These are phyloP conservation scores for Schwanniomyces vanrijiae DNA, from an alignment of 805 yeast species.

Conservation along the genomic window DNA sequence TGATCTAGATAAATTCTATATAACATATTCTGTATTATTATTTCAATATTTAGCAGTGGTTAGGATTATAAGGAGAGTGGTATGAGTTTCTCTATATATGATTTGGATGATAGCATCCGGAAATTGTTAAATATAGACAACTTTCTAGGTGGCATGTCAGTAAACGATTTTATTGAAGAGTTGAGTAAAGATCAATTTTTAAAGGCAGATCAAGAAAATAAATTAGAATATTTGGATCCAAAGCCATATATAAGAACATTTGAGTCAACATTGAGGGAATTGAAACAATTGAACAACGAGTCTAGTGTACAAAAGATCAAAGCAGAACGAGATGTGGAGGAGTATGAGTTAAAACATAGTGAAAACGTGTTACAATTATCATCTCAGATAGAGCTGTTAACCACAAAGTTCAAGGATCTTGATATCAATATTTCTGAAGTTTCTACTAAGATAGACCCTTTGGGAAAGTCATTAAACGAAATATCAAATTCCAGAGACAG, in stretches of 20 bases:
- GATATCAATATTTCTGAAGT: conserved; percentile 57
- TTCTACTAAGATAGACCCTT: conserved; percentile 60
- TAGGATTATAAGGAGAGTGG: neutral
- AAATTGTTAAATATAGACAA: conserved; percentile 57
- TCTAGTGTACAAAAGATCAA: conserved; percentile 49
- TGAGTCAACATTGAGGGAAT: conserved; percentile 77
- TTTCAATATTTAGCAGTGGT: neutral
- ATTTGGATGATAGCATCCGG: conserved; percentile 63
- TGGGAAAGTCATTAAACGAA: conserved; percentile 66
- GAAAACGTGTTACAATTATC: conserved; percentile 60
- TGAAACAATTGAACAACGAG: conserved; percentile 60
- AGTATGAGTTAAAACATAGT: conserved; percentile 66
- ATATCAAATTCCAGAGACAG: conserved; percentile 73
- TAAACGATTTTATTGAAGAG: conserved; percentile 78
- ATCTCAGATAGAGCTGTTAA: conserved; percentile 45
- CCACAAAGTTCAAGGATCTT: conserved; percentile 47
- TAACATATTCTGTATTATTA: neutral
- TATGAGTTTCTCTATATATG: conserved; percentile 53
- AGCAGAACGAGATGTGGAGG: conserved; percentile 57
- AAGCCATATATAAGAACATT: conserved; percentile 93
- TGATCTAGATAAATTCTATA: neutral
- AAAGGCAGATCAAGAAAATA: conserved; percentile 50
- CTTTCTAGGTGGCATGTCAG: conserved; percentile 67
- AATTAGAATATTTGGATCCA: conserved; percentile 70
- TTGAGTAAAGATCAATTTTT: conserved; percentile 66